phyloP scores from a whole-genome alignment of 73 alveolate species.

The Effrenium voratum region DNA sequence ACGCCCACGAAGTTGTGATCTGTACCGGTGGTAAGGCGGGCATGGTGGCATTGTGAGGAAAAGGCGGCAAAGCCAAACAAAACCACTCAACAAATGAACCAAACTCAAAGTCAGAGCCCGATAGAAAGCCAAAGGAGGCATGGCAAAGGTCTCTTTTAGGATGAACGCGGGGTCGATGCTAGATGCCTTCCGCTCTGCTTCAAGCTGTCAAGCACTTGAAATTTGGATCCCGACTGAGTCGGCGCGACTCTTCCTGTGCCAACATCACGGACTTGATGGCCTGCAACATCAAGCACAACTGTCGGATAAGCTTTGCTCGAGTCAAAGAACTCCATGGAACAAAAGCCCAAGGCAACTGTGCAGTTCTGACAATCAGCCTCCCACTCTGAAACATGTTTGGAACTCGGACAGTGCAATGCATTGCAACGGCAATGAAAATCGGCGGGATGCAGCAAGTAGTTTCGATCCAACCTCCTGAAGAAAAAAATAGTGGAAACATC shows the following conservation, averaged over 20 bases:
- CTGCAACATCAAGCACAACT: background rate
- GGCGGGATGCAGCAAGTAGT: background rate
- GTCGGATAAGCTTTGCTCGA: background rate
- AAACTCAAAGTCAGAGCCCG: too few relatives aligned
- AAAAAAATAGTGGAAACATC: background rate
- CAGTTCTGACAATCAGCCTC: background rate
- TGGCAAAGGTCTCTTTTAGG: too few relatives aligned
- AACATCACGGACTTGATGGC: constrained; percentile 85
- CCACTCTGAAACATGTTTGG: background rate
- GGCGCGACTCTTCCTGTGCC: constrained; percentile 89
- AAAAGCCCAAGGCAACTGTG: background rate
- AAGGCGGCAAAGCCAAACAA: too few relatives aligned
- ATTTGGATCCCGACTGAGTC: background rate
- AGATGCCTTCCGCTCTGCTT: too few relatives aligned
- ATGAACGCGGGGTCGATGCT: too few relatives aligned
- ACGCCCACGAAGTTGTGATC: constrained; percentile 65
- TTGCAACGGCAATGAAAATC: background rate
- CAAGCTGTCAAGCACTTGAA: too few relatives aligned
- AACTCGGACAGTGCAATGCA: background rate
- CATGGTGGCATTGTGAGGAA: too few relatives aligned
- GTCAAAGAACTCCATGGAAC: too few relatives aligned
- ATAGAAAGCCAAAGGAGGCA: too few relatives aligned
- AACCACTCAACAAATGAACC: too few relatives aligned
- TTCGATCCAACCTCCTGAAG: background rate
- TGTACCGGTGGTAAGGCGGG: background rate